These are phyloP conservation scores for Penicillium cataractarum DNA, from an alignment of 495 filamentous ascomycete genomes.

Conservation along the genomic window DNA sequence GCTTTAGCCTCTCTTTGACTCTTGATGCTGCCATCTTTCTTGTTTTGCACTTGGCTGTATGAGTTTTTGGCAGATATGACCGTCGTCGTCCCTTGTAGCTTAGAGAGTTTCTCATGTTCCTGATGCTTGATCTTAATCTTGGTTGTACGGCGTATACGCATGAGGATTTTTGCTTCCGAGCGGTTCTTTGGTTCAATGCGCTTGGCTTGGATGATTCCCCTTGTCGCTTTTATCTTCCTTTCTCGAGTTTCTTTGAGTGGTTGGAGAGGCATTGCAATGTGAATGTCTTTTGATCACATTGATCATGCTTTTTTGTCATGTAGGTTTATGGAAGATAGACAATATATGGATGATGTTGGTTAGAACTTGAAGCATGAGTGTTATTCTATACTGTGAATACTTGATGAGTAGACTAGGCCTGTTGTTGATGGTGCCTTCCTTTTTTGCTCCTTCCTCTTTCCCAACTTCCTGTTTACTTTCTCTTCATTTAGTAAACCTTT, in stretches of 20 bases:
- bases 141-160: neutral
- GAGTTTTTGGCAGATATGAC: neutral
- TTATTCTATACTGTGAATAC: neutral
- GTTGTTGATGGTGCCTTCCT: neutral
- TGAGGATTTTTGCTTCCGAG: neutral
- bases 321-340: neutral
- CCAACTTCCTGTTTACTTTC: constrained; percentile 11
- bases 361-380: neutral
- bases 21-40: constrained; percentile 9
- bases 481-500: neutral
- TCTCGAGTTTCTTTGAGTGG: constrained; percentile 9
- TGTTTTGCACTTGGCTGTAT: neutral
- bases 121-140: neutral
- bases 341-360: neutral
- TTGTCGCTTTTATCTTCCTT: constrained; percentile 19
- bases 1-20: constrained; percentile 15
- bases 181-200: constrained; percentile 1
- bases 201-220: constrained; percentile 41
- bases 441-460: constrained; percentile 24
- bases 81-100: neutral
- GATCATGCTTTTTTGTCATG: neutral
- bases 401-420: neutral
- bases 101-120: neutral
- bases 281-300: neutral
- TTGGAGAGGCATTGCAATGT: neutral